Evolutionary conservation across 2,329 filamentous ascomycete genomes (phyloP).

Genomic region (Aspergillus latus): DNA sequence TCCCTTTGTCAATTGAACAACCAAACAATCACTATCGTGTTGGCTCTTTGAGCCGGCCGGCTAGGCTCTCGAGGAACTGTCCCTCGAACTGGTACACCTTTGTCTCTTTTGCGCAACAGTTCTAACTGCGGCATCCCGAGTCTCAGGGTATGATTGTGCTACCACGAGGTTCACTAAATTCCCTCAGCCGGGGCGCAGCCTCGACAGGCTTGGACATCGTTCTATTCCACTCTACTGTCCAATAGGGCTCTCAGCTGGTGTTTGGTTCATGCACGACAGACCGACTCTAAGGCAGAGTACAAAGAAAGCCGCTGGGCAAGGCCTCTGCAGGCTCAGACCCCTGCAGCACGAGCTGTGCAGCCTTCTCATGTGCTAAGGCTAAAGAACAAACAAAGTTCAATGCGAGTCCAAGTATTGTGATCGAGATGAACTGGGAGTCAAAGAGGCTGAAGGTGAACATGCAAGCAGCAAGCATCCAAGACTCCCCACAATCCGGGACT

Average conservation of each 20-base stretch:
- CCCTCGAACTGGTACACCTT: neutral
- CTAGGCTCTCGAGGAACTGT: neutral
- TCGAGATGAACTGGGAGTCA: neutral
- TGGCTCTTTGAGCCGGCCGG: neutral
- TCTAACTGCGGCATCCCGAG: neutral
- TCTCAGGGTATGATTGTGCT: neutral
- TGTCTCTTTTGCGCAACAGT: neutral
- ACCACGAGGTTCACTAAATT: neutral
- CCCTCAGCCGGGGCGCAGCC: slow-evolving; percentile 1
- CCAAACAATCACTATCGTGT: slow-evolving; percentile 1
- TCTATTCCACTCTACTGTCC: neutral
- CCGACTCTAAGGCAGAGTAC: slow-evolving; percentile 2
- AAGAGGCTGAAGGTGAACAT: slow-evolving; percentile 14
- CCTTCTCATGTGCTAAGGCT: slow-evolving; percentile 1
- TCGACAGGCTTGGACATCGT: neutral
- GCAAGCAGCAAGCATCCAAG: neutral
- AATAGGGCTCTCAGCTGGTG: neutral
- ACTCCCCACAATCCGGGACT: slow-evolving; percentile 3
- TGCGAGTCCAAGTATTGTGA: neutral
- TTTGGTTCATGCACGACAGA: slow-evolving; percentile 4
- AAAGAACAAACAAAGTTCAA: neutral
- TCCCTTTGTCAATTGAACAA: neutral
- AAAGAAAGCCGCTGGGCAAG: slow-evolving; percentile 2
- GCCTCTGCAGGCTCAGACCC: neutral
- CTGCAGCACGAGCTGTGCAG: slow-evolving; percentile 1